A percentile compares a stretch with the other conserved stretches of the same genome.
phyloP scores from a whole-genome alignment of 2,329 filamentous ascomycete species.

The Stagonosporopsis rhizophila region DNA sequence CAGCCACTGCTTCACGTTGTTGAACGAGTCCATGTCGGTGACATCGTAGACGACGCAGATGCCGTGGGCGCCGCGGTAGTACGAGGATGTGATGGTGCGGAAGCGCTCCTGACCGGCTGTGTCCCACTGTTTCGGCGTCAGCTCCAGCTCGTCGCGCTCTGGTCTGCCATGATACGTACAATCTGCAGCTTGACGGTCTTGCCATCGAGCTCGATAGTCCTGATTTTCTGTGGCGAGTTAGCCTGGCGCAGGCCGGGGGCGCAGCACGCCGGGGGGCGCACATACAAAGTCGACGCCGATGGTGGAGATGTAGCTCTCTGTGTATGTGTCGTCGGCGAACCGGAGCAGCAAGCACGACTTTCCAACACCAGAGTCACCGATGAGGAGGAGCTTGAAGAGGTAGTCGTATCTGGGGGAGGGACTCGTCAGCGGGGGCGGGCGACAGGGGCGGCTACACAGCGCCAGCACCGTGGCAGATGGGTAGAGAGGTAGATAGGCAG shows the following conservation, averaged over 20 bases:
- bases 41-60: constrained; percentile 99
- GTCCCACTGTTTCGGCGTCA: constrained; percentile 76
- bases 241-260: constrained; percentile 26
- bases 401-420: constrained; percentile 87
- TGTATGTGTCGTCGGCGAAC: constrained; percentile 92
- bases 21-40: constrained; percentile 99
- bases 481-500: too few relatives aligned
- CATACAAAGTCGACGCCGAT: constrained; percentile 91
- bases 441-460: constrained; percentile 8
- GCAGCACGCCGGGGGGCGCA: constrained; percentile 35
- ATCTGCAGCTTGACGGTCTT: constrained; percentile 99
- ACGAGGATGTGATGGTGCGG: constrained; percentile 99
- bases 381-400: constrained; percentile 99
- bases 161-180: constrained; percentile 49
- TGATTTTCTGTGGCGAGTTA: constrained; percentile 80
- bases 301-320: constrained; percentile 99
- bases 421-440: constrained; percentile 31
- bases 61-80: constrained; percentile 98
- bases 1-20: constrained; percentile 99
- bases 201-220: constrained; percentile 98
- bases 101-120: constrained; percentile 99
- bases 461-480: neutral
- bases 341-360: constrained; percentile 98
- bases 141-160: neutral
- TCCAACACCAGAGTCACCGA: constrained; percentile 99